Evolutionary conservation across 1,139 yeast species (phyloP).

Genomic region (Pichia sp.): DNA sequence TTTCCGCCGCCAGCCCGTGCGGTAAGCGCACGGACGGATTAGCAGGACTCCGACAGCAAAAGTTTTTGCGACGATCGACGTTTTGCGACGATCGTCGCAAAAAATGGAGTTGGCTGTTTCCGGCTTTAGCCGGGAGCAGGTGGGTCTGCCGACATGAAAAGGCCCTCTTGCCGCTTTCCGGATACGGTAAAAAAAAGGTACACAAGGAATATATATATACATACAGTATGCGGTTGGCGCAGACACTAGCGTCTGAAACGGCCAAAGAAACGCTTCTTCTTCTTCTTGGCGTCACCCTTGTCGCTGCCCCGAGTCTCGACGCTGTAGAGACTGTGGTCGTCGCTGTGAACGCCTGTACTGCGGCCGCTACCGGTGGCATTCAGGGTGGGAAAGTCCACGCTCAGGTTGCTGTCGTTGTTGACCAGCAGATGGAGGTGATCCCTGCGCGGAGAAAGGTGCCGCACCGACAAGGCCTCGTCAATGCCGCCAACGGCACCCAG

Average conservation of each 20-base stretch:
- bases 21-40: too few species aligned
- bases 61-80: too few species aligned
- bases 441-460: background rate
- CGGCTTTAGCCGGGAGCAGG: too few species aligned
- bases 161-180: too few species aligned
- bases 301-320: background rate
- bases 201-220: too few species aligned
- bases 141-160: too few species aligned
- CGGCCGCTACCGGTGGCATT: background rate
- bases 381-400: background rate
- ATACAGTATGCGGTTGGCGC: too few species aligned
- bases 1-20: too few species aligned
- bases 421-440: background rate
- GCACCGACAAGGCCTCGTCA: background rate
- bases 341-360: background rate
- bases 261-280: slow-evolving; percentile 3
- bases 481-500: background rate
- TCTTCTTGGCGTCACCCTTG: background rate
- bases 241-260: slow-evolving; percentile 2
- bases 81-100: too few species aligned
- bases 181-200: too few species aligned
- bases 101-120: too few species aligned
- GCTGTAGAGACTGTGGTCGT: slow-evolving; percentile 1
- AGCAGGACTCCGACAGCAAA: too few species aligned
- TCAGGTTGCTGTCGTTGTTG: background rate